These are phyloP conservation scores for Periconia sp. DNA, from an alignment of 2,329 filamentous ascomycete genomes.

Conservation along the genomic window DNA sequence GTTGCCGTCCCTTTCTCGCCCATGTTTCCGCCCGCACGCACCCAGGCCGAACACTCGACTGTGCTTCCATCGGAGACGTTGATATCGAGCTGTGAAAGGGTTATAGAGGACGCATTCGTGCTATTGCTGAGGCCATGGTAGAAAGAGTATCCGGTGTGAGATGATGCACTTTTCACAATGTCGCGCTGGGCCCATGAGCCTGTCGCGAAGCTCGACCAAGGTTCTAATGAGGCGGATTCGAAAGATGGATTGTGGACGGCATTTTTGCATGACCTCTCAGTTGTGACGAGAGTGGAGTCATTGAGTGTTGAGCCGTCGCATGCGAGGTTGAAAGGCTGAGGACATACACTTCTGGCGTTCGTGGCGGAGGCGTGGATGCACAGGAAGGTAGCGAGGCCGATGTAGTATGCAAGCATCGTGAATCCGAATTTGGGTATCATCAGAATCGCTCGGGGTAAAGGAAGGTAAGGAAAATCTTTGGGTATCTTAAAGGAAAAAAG, in stretches of 20 bases:
- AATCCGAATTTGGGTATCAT: no score
- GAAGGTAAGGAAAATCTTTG: no score
- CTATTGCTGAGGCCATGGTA: slow-evolving; percentile 20
- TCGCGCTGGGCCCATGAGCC: slow-evolving; percentile 21
- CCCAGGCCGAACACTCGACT: slow-evolving; percentile 21
- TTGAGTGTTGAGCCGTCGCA: background rate
- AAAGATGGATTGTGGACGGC: slow-evolving; percentile 25
- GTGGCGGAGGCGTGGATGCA: no score
- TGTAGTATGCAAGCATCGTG: no score
- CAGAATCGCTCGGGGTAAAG: no score
- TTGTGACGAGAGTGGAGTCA: background rate
- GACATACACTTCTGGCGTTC: no score
- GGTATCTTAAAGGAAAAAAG: no score
- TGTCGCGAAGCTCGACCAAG: slow-evolving; percentile 23
- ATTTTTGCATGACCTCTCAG: slow-evolving; percentile 14
- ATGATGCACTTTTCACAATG: slow-evolving; percentile 3
- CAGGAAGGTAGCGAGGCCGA: no score
- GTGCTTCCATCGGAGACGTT: background rate
- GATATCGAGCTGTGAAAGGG: slow-evolving; percentile 21
- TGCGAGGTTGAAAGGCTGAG: background rate
- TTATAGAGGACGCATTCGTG: slow-evolving; percentile 15
- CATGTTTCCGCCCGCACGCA: slow-evolving; percentile 6
- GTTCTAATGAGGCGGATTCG: slow-evolving; percentile 11
- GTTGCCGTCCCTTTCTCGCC: slow-evolving; percentile 14
- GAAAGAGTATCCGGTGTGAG: slow-evolving; percentile 10